phyloP scores from a whole-genome alignment of 108 stramenopile species.

The Stephanodiscus minutulus region DNA sequence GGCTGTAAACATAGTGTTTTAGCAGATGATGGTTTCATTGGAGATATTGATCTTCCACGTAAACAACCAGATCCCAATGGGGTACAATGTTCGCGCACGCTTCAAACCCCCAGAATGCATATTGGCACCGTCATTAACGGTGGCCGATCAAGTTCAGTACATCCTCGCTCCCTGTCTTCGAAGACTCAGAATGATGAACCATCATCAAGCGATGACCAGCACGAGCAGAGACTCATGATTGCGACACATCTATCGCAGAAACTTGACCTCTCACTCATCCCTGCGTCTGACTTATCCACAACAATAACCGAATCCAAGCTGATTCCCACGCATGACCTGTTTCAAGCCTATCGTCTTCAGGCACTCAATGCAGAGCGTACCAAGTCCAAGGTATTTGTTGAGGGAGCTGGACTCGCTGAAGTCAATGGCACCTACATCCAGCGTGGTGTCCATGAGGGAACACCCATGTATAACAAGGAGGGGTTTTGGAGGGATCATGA shows the following conservation, averaged over 20 bases:
- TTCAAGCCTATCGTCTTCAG: conserved; percentile 43
- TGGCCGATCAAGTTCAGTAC: no score
- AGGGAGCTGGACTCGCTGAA: conserved; percentile 72
- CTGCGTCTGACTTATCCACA: conserved; percentile 40
- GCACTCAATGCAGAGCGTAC: conserved; percentile 48
- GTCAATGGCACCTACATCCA: conserved; percentile 79
- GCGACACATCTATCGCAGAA: conserved; percentile 35
- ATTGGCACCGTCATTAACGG: no score
- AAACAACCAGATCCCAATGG: conserved; percentile 19
- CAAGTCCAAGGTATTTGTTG: conserved; percentile 60
- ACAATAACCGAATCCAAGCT: conserved; percentile 38
- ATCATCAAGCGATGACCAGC: conserved; percentile 12
- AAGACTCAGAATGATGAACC: conserved; percentile 19
- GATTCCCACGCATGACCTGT: conserved; percentile 34
- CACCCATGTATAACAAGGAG: conserved; percentile 59
- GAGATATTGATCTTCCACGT: conserved; percentile 10
- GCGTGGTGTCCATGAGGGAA: conserved; percentile 67
- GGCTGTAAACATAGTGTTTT: conserved; percentile 27
- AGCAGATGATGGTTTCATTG: conserved; percentile 7
- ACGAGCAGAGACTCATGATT: conserved; percentile 25
- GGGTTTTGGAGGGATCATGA: conserved; percentile 59
- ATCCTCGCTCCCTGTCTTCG: no score
- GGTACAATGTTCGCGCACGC: conserved; percentile 8
- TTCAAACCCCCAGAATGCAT: conserved; percentile 1
- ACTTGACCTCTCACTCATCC: conserved; percentile 45